These are phyloP conservation scores for Microbotryum violaceum DNA, from an alignment of 1,284 basidiomycete genomes.

Conservation along the genomic window DNA sequence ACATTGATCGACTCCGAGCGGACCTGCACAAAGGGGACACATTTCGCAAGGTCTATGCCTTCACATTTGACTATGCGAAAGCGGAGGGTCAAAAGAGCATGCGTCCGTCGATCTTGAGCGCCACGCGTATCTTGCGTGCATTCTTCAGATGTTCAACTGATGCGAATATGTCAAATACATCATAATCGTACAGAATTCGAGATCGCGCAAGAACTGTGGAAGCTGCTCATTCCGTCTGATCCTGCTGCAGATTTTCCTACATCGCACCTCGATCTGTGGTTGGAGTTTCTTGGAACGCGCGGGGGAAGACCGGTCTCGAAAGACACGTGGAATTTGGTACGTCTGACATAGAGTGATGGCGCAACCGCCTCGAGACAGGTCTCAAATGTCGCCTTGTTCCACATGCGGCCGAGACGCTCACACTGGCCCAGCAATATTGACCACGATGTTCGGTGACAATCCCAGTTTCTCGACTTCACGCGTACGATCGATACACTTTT, in stretches of 20 bases:
- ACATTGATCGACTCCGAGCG: conserved; percentile 54
- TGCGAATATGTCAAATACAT: not conserved
- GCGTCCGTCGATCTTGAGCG: conserved; percentile 31
- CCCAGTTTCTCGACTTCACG: conserved; percentile 70
- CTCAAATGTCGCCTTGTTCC: conserved; percentile 1
- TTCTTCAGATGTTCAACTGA: not conserved
- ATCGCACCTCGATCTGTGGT: conserved; percentile 70
- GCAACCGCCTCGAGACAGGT: conserved; percentile 10
- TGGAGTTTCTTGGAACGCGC: conserved; percentile 64
- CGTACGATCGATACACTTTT: conserved; percentile 73
- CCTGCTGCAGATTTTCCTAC: conserved; percentile 62
- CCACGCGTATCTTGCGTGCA: not conserved
- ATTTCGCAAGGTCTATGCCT: conserved; percentile 80
- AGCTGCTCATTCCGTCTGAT: conserved; percentile 69
- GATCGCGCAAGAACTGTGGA: conserved; percentile 75
- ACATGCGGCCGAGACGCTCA: not conserved
- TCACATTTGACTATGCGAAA: conserved; percentile 79
- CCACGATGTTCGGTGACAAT: too few species aligned
- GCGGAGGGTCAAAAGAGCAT: conserved; percentile 56
- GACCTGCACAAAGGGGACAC: conserved; percentile 64
- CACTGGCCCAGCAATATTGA: too few species aligned
- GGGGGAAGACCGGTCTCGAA: conserved; percentile 78
- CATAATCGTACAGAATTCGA: conserved; percentile 52
- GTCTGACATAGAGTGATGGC: conserved; percentile 26
- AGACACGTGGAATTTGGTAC: conserved; percentile 87